Conservation (phyloP, 495 filamentous ascomycete genomes). For the Trichodelitschia bisporula region DNA sequence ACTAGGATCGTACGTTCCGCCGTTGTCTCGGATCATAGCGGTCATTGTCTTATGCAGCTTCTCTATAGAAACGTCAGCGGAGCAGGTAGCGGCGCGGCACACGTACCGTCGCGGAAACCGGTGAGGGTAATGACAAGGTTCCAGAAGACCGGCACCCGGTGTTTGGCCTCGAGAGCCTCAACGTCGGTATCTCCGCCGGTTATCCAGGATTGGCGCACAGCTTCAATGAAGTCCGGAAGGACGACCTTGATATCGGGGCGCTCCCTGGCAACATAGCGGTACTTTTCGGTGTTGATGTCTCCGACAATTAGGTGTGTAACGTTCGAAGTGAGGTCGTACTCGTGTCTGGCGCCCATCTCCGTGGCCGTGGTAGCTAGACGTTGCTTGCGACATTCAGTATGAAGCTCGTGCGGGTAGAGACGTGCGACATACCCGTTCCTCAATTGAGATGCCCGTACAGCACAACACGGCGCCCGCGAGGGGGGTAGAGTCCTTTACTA, state of each 20-base stretch:
- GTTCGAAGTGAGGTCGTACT: slow-evolving; percentile 80
- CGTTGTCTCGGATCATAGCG: slow-evolving; percentile 30
- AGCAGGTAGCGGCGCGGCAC: slow-evolving; percentile 12
- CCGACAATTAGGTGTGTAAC: slow-evolving; percentile 90
- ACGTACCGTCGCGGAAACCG: slow-evolving; percentile 67
- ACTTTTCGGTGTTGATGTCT: slow-evolving; percentile 68
- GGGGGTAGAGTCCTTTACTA: no score
- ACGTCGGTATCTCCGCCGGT: slow-evolving; percentile 59
- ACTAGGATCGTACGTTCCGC: slow-evolving; percentile 63
- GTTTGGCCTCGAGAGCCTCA: slow-evolving; percentile 31
- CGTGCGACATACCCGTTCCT: slow-evolving; percentile 41
- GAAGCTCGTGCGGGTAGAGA: no score
- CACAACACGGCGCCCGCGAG: slow-evolving; percentile 67
- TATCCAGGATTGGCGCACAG: slow-evolving; percentile 61
- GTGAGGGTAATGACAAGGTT: slow-evolving; percentile 64
- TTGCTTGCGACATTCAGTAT: slow-evolving; percentile 22
- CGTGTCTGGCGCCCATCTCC: slow-evolving; percentile 70
- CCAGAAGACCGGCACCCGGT: slow-evolving; percentile 33
- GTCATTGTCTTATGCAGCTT: neutral
- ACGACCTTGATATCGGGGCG: slow-evolving; percentile 65
- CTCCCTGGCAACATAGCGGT: slow-evolving; percentile 80
- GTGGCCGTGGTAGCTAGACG: slow-evolving; percentile 39
- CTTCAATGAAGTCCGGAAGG: slow-evolving; percentile 57
- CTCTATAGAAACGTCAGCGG: slow-evolving; percentile 5
- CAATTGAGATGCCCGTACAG: slow-evolving; percentile 66